phyloP scores from a whole-genome alignment of 768 basidiomycete genomes.

The Mycena capillaripes region DNA sequence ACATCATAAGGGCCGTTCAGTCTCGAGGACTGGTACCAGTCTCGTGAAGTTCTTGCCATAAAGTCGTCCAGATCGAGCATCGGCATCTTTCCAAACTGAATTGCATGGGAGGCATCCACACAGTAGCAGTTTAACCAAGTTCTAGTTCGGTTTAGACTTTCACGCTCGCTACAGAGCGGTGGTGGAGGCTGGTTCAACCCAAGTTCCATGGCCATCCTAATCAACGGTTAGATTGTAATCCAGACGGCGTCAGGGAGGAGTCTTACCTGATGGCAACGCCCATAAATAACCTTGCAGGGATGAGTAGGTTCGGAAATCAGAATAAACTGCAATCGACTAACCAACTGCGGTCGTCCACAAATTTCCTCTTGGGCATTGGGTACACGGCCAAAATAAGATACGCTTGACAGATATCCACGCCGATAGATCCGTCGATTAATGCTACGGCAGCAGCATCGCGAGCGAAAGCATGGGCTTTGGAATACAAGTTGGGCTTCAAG shows the following conservation, averaged over 20 bases:
- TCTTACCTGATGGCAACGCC: slow-evolving; percentile 78
- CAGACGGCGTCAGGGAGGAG: neutral
- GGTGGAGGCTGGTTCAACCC: slow-evolving; percentile 72
- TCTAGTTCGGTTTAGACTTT: slow-evolving; percentile 77
- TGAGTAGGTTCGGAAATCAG: neutral
- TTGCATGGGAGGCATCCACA: slow-evolving; percentile 81
- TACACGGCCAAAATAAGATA: slow-evolving; percentile 78
- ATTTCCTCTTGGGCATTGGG: slow-evolving; percentile 71
- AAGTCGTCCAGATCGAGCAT: slow-evolving; percentile 76
- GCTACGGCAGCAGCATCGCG: slow-evolving; percentile 71
- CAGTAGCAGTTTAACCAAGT: slow-evolving; percentile 85
- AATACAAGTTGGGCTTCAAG: slow-evolving; percentile 67
- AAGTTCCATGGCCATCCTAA: slow-evolving; percentile 80
- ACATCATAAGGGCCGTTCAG: slow-evolving; percentile 58
- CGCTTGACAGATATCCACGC: slow-evolving; percentile 85
- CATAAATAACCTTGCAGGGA: slow-evolving; percentile 62
- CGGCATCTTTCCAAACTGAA: slow-evolving; percentile 81
- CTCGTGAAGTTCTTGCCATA: slow-evolving; percentile 62
- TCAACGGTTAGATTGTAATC: neutral
- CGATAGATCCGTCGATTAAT: slow-evolving; percentile 71
- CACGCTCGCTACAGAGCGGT: slow-evolving; percentile 66
- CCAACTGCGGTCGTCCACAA: slow-evolving; percentile 81
- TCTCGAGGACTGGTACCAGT: slow-evolving; percentile 62
- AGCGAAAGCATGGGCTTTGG: slow-evolving; percentile 72
- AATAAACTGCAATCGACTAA: neutral